Percentiles rank a stretch among this genome's conserved stretches.
Conservation (phyloP, 441 rosid genomes). For the Gossypium aridum region DNA sequence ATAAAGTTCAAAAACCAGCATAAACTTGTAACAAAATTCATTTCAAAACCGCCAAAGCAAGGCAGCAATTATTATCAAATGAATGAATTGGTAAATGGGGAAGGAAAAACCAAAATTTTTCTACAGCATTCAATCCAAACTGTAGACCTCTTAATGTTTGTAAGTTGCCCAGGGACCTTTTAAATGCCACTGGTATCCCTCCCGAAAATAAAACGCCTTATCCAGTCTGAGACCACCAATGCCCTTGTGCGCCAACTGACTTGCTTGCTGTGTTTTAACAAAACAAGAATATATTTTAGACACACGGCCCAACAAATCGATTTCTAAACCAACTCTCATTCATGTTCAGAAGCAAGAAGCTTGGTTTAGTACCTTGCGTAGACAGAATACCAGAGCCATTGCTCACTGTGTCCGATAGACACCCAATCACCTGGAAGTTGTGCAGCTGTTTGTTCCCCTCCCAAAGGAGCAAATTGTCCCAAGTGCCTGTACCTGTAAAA, state of each 20-base stretch:
- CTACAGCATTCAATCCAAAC: background rate
- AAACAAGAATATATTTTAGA: background rate
- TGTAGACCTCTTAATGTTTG: background rate
- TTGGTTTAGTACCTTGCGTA: slow-evolving; percentile 51
- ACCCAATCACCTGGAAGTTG: slow-evolving; percentile 81
- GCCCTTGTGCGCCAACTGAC: slow-evolving; percentile 79
- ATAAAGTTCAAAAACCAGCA: background rate
- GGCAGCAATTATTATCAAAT: slow-evolving; percentile 4
- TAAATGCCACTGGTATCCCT: slow-evolving; percentile 66
- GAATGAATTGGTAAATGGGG: background rate
- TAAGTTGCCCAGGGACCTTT: slow-evolving; percentile 4
- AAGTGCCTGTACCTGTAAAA: slow-evolving; percentile 59
- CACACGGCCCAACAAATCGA: background rate
- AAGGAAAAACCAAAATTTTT: background rate
- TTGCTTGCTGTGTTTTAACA: slow-evolving; percentile 41
- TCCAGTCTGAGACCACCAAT: slow-evolving; percentile 69
- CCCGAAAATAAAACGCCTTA: slow-evolving; percentile 57
- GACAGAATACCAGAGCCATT: slow-evolving; percentile 87
- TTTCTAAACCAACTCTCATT: background rate
- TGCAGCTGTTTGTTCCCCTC: slow-evolving; percentile 87
- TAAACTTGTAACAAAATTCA: background rate
- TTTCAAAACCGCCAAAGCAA: background rate
- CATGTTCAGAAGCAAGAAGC: background rate
- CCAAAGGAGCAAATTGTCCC: slow-evolving; percentile 81
- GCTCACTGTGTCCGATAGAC: slow-evolving; percentile 66